Conservation (phyloP, 2,329 filamentous ascomycete genomes). For the Cytospora piceae region DNA sequence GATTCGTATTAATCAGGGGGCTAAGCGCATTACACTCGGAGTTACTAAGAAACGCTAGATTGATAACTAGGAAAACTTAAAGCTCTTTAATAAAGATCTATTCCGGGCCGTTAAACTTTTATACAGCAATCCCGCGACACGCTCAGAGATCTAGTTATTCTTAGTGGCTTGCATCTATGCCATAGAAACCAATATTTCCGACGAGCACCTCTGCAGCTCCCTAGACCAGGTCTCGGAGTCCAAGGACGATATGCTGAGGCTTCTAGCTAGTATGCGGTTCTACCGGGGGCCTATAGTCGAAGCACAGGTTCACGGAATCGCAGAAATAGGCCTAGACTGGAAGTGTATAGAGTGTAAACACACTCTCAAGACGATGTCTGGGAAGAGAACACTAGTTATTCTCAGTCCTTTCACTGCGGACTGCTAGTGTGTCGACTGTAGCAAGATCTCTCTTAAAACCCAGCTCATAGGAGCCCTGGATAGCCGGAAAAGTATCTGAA, state of each 20-base stretch:
- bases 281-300: background rate
- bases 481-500: background rate
- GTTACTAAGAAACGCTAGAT: no score
- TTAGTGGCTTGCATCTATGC: background rate
- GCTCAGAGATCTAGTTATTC: background rate
- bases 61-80: background rate
- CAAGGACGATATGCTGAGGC: background rate
- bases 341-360: background rate
- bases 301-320: no score
- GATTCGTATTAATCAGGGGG: accelerated
- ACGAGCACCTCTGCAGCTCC: background rate
- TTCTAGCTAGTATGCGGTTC: background rate
- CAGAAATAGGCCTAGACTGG: no score
- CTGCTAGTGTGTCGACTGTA: background rate
- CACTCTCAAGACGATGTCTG: no score
- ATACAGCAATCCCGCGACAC: background rate
- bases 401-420: background rate
- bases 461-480: no score
- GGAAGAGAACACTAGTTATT: no score
- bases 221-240: background rate
- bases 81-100: background rate
- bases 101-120: background rate
- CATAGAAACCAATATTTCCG: background rate
- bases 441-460: no score
- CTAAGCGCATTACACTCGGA: background rate